These are phyloP conservation scores for Suhomyces prunicola DNA, from an alignment of 805 yeast genomes.

Conservation along the genomic window DNA sequence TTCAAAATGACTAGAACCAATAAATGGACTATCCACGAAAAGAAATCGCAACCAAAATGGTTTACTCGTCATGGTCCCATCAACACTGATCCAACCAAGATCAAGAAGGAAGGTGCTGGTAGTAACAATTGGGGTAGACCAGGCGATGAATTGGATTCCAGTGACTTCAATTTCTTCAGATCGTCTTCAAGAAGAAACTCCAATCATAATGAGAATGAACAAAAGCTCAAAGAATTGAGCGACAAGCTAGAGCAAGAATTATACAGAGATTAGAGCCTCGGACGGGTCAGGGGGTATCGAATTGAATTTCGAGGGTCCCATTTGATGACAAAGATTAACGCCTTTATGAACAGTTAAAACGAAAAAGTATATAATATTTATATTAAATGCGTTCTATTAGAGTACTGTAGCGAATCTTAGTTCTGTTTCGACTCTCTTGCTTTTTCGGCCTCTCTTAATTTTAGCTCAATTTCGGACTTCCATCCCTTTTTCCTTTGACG, in stretches of 20 bases:
- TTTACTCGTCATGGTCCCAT: conserved; percentile 74
- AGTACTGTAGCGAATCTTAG: not conserved
- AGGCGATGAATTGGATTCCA: conserved; percentile 69
- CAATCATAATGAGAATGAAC: conserved; percentile 35
- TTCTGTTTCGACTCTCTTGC: not conserved
- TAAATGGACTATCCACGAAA: conserved; percentile 71
- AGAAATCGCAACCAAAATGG: conserved; percentile 59
- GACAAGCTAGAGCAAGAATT: conserved; percentile 16
- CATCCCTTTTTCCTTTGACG: conserved; percentile 87
- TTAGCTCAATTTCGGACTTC: conserved; percentile 51
- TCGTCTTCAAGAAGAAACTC: conserved; percentile 36
- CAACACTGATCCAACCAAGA: conserved; percentile 68
- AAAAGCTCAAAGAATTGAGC: conserved; percentile 21
- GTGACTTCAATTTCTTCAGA: conserved; percentile 34
- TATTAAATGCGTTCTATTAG: not conserved
- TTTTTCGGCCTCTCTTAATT: conserved; percentile 23
- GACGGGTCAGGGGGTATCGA: too few species aligned
- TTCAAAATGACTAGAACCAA: conserved; percentile 68
- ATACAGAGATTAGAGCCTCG: not conserved
- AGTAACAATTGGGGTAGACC: conserved; percentile 83
- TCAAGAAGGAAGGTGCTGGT: conserved; percentile 84
- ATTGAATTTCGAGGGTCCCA: not conserved
- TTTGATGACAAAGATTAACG: not conserved
- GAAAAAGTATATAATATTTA: not conserved
- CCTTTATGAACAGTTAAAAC: not conserved